A percentile compares a stretch with the other conserved stretches of the same genome.
Evolutionary conservation across 441 rosid species (phyloP).

Genomic region (Syzygium malaccense): DNA sequence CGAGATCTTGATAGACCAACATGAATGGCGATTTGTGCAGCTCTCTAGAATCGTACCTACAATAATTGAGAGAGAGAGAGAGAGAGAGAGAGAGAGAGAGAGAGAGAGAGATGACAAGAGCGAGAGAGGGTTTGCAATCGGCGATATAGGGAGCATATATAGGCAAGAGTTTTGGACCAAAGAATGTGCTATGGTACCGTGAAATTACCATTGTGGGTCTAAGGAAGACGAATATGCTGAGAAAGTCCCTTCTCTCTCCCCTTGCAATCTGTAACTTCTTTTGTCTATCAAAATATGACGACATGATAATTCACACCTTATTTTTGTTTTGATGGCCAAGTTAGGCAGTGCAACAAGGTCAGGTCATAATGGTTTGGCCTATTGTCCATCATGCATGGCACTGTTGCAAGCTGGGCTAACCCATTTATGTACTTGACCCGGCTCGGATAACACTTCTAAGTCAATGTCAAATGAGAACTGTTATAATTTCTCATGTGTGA

Average conservation of each 20-base stretch:
- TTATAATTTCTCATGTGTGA: background rate
- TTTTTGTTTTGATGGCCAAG: background rate
- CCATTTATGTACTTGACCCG: background rate
- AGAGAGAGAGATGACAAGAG: background rate
- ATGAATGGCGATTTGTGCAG: slow-evolving; percentile 20
- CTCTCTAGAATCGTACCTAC: slow-evolving; percentile 16
- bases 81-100: background rate
- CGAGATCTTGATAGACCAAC: slow-evolving; percentile 63
- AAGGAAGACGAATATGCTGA: background rate
- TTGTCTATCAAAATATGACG: background rate
- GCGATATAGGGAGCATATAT: background rate
- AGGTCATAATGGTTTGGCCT: background rate
- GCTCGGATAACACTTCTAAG: background rate
- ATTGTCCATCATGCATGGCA: background rate
- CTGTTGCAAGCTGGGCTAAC: background rate
- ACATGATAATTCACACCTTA: background rate
- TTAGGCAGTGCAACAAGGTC: background rate
- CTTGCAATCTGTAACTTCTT: background rate
- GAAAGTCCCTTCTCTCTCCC: background rate
- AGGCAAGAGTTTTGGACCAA: slow-evolving; percentile 27
- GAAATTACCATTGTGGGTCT: background rate
- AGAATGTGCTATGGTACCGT: background rate
- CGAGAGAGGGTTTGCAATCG: fast-evolving
- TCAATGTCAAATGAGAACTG: background rate
- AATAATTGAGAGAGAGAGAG: background rate